Base-by-base conservation (phyloP, 169 alveolate species). In the Plasmodium vinckei region DNA sequence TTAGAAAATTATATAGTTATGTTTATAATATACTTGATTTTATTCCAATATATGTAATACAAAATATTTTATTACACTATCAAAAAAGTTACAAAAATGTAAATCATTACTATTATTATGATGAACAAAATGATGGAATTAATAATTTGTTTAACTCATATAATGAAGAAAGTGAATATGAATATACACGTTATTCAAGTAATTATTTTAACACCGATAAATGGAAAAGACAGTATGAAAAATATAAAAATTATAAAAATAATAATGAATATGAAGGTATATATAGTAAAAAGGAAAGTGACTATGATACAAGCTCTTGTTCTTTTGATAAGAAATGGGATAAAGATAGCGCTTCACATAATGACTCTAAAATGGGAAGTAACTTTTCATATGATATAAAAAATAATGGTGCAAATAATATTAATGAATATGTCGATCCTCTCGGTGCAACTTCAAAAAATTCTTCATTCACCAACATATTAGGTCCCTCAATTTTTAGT, bases 21-120 rank as follows among this genome's bases (percentile, higher is more conserved):
- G 88, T 77, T 5, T 77, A 64, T 23, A 77, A 77, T 44, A n/a
- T 77, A 12, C 47, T 63, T 33, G 88, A 77, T 59, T 77, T 77
- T 17, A 19, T 77, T 23, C 88, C 88, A 7, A 44, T 77, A 2
- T 77, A 64, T 44, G 42, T 63, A 17, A 68, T 77, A 27, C 88
- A 77, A 46, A 77, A 77, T 17, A 49, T 63, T n/a, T 68, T 77
- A 15, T 17, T 77, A 15, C 61, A 77, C 9, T 77, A 17, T 53
- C 57, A 47, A 9, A 25, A n/a, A n/a, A 68, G 51, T 4, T 68
- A 77, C 7, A 49, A 77, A 56, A 19, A 77, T n/a, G 64, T 33
- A 9, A 77, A 44, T 10, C 42, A 64, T 1, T 77, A 3, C 42
- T 77, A 77, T 57, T 51, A 77, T 64, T 33, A 49, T 25, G 88